Conservation (phyloP, 2,329 filamentous ascomycete genomes). For the Fusarium multiceps region DNA sequence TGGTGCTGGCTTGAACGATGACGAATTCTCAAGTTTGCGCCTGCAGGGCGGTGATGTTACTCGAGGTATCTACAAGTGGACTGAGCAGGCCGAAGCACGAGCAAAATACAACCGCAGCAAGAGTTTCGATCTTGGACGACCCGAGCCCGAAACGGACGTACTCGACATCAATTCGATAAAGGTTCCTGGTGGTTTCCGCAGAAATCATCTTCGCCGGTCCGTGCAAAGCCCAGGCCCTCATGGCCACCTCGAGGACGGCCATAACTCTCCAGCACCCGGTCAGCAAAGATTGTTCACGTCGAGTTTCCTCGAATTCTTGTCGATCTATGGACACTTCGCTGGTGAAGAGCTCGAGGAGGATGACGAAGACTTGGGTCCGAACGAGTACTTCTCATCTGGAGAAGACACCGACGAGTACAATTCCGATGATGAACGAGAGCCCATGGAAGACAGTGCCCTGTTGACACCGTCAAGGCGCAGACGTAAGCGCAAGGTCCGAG, state of each 20-base stretch:
- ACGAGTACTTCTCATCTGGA: constrained; percentile 92
- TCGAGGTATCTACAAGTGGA: constrained; percentile 95
- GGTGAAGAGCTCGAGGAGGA: constrained; percentile 97
- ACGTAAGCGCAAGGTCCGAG: constrained; percentile 80
- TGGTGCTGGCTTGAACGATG: constrained; percentile 63
- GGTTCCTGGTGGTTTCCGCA: constrained; percentile 90
- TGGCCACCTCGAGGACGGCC: constrained; percentile 50
- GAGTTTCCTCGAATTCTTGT: constrained; percentile 95
- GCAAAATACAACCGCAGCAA: constrained; percentile 80
- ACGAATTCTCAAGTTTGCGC: constrained; percentile 92
- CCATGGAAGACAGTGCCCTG: constrained; percentile 88
- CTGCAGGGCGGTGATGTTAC: constrained; percentile 96
- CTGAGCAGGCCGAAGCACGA: constrained; percentile 83
- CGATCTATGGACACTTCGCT: constrained; percentile 95
- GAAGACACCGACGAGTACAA: constrained; percentile 71
- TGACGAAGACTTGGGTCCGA: constrained; percentile 85
- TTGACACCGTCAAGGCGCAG: constrained; percentile 79
- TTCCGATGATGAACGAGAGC: constrained; percentile 76
- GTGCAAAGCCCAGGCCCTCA: constrained; percentile 68
- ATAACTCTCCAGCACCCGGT: constrained; percentile 48
- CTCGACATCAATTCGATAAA: constrained; percentile 92
- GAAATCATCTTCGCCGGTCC: constrained; percentile 85
- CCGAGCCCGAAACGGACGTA: constrained; percentile 81
- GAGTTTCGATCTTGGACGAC: constrained; percentile 84
- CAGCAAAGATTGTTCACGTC: constrained; percentile 77